phyloP scores from a whole-genome alignment of 2,329 filamentous ascomycete species.

The Setomelanomma holmii region DNA sequence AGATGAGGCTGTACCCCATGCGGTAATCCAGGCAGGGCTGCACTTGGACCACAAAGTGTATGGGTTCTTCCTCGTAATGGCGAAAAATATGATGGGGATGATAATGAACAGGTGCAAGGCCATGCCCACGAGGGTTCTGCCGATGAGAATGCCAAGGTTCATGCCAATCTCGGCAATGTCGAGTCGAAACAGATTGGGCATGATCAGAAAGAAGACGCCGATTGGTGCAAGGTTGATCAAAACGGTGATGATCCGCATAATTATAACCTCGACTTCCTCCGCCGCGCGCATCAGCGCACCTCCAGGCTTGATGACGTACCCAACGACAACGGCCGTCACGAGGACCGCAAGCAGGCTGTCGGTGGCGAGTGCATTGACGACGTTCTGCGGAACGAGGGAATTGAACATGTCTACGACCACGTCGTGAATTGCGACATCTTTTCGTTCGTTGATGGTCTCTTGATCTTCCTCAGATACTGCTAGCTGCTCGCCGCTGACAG shows the following conservation, averaged over 20 bases:
- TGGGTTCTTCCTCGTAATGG: constrained; percentile 53
- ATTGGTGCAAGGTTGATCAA: constrained; percentile 60
- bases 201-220: constrained; percentile 62
- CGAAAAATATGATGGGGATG: constrained; percentile 49
- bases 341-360: constrained; percentile 58
- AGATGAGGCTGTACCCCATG: constrained; percentile 62
- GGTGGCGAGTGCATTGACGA: constrained; percentile 56
- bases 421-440: constrained; percentile 47
- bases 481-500: constrained; percentile 45
- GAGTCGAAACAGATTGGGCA: constrained; percentile 60
- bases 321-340: constrained; percentile 56
- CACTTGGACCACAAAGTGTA: constrained; percentile 58
- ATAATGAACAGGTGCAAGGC: constrained; percentile 57
- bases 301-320: constrained; percentile 54
- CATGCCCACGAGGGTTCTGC: constrained; percentile 56
- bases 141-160: constrained; percentile 61
- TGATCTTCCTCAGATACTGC: constrained; percentile 34
- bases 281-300: constrained; percentile 54
- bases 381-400: constrained; percentile 59
- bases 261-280: constrained; percentile 58
- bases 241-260: constrained; percentile 56
- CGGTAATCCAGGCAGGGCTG: constrained; percentile 62
- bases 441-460: constrained; percentile 45
- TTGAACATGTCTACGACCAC: constrained; percentile 59
- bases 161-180: constrained; percentile 57